Conservation (phyloP, 1,139 yeast species). For the Suhomyces atakaporum region DNA sequence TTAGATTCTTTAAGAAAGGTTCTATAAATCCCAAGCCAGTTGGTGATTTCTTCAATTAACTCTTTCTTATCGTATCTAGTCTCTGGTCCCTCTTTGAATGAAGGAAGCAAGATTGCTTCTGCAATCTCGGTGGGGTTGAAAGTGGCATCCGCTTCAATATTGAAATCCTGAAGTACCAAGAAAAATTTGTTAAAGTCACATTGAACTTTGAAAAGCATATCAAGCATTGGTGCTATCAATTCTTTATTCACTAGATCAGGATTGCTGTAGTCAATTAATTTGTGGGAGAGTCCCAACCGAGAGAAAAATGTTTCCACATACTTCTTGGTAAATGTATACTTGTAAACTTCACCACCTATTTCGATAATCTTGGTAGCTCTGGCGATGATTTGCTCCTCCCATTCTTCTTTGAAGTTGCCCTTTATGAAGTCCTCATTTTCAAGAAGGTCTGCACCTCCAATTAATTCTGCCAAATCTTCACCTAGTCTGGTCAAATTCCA, state of each 20-base stretch:
- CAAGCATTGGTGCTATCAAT: conserved; percentile 62
- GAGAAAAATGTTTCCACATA: conserved; percentile 62
- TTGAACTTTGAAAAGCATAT: conserved; percentile 59
- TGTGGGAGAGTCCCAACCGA: conserved; percentile 63
- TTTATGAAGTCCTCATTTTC: conserved; percentile 37
- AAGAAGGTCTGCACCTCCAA: conserved; percentile 62
- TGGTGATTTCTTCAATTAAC: conserved; percentile 30
- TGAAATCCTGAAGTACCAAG: conserved; percentile 54
- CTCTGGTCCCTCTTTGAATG: conserved; percentile 23
- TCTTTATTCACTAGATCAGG: conserved; percentile 44
- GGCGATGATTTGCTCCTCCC: conserved; percentile 53
- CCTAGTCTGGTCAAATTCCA: conserved; percentile 90
- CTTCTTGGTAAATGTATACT: conserved; percentile 57
- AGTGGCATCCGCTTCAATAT: conserved; percentile 15
- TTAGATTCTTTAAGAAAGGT: conserved; percentile 36
- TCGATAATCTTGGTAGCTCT: conserved; percentile 70
- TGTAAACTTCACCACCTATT: conserved; percentile 65
- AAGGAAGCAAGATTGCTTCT: conserved; percentile 31
- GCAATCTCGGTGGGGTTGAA: conserved; percentile 28
- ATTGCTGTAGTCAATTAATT: conserved; percentile 36
- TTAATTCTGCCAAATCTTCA: conserved; percentile 76
- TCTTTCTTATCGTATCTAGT: conserved; percentile 34
- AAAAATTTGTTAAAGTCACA: conserved; percentile 84
- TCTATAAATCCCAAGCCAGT: conserved; percentile 45
- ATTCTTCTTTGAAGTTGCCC: conserved; percentile 43